Base-by-base conservation (phyloP, 2,329 filamentous ascomycete genomes). In the Aspergillus sojae region DNA sequence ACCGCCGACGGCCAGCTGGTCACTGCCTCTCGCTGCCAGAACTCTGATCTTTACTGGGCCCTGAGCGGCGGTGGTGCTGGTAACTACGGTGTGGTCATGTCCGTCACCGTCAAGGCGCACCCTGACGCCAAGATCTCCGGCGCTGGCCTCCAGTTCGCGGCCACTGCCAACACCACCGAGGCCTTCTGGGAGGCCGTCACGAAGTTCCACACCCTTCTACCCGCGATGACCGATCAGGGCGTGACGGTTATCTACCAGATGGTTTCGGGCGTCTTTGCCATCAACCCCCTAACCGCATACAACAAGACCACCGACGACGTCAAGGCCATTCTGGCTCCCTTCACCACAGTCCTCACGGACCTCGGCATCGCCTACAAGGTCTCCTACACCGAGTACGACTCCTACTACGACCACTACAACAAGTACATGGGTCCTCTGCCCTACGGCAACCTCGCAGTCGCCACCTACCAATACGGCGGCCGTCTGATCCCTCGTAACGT, bases 21-120 rank as follows among this genome's bases (percentile, higher is more conserved):
- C 1, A 82, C 75, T 2, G 86, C 86, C 0, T 83, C 79, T 5
- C 79, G 78, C 1, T 70, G 65, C 0, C 55, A 82, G 45, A 86
- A 89, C 67, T 62, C 77, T 0, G 87, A 89, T 59, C 77, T 90
- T 1, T 89, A 85, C 77, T 90, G 86, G 87, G 88, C 87, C 1
- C 75, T 89, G 2, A 80, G 80, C 52, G 87, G 87, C 4, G 86
- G 88, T 0, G 88, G 88, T 3, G 85, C 81, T 14, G 85, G 86
- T 21, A 89, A 82, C 55, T 90, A 84, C 65, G 87, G 80, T 4
- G 79, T 88, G 5, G 85, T 89, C 2, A 68, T 83, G 2, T 85
- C 84, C 0, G 78, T 88, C 70, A 88, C 84, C 1, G 78, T 84
- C 59, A 84, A 83, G 65, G 81, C 82, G 5, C 78, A 87, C 72